Evolutionary conservation across 2,329 filamentous ascomycete genomes (phyloP), one percentile per base, ranked within the genome.

Genomic region (Dothideomycetes sp.): DNA sequence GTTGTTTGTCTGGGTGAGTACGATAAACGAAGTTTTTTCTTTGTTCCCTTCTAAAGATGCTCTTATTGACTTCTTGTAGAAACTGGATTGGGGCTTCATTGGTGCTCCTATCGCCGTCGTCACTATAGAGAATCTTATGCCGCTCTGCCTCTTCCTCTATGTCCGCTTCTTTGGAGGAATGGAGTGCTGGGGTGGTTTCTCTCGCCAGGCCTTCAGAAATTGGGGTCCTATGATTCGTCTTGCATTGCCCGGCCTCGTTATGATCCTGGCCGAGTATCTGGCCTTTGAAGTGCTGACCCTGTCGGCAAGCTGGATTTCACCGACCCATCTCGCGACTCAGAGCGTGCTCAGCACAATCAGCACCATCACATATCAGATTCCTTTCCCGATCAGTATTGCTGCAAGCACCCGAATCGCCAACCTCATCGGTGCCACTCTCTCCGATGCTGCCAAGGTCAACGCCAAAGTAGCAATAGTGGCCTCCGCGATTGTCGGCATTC

Each of bases 251-350:
- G 88, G 88, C 1, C 78, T 95, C 58, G 68, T 94, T 51, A 95
- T 94, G 87, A 82, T 95, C 2, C 81, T 91, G 59, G 86, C 88
- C 4, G 88, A 95, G 60, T 91, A 83, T 63, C 72, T 94, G 5
- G 87, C 88, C 5, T 95, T 95, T 57, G 89, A 95, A 60, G 77
- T 94, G 35, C 69, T 94, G 47, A 94, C 86, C 0, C 70, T 94
- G n/a, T 77, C 79, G 9, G 74, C 84, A 0, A 84, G 80, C 39
- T 86, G 82, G 53, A 80, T 94, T 41, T 84, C 83, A 12, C 78
- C 84, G 2, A 80, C 80, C 13, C 78, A 82, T 46, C 74, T 96
- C 1, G 89, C 89, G 0, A 88, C 91, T 0, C 88, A 98, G 61
- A 88, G 83, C 23, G 80, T 95, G 11, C 68, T 96, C 2, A 75